phyloP scores from a whole-genome alignment of 192 early-diverging fungal species.

The Obelidium mucronatum region DNA sequence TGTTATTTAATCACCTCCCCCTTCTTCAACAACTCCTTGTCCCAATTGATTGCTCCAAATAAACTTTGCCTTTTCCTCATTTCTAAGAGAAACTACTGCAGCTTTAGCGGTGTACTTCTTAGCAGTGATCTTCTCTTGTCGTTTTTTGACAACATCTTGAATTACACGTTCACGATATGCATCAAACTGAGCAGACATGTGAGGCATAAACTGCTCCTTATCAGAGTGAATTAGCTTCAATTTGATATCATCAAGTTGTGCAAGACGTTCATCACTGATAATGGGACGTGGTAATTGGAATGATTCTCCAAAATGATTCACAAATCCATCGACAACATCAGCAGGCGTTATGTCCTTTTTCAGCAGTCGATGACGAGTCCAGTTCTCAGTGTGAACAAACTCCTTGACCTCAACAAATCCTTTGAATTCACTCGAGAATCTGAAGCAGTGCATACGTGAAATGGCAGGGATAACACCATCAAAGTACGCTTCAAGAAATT shows the following conservation, averaged over 20 bases:
- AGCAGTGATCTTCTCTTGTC: too few relatives aligned
- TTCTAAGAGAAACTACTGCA: too few relatives aligned
- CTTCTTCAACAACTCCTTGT: too few relatives aligned
- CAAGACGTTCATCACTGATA: neutral
- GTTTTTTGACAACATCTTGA: too few relatives aligned
- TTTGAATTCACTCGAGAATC: conserved; percentile 1
- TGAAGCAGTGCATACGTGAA: neutral
- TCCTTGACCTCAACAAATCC: neutral
- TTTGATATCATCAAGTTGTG: conserved; percentile 3
- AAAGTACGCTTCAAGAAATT: too few relatives aligned
- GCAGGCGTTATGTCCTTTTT: neutral
- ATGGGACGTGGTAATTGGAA: neutral
- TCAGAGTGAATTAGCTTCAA: neutral
- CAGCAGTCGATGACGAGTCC: neutral
- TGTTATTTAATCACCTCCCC: too few relatives aligned
- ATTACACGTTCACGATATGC: too few relatives aligned
- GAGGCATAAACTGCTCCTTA: conserved; percentile 1
- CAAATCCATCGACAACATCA: neutral
- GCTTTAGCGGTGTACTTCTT: too few relatives aligned
- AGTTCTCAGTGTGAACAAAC: neutral
- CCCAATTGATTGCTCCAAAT: too few relatives aligned
- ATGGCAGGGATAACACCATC: conserved; percentile 1
- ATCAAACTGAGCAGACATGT: neutral
- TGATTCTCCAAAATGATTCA: neutral
- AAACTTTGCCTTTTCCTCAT: too few relatives aligned